A percentile compares a stretch with the other conserved stretches of the same genome.
Conservation (phyloP, 306 rosid genomes). For the Oxytropis ochrocephala region DNA sequence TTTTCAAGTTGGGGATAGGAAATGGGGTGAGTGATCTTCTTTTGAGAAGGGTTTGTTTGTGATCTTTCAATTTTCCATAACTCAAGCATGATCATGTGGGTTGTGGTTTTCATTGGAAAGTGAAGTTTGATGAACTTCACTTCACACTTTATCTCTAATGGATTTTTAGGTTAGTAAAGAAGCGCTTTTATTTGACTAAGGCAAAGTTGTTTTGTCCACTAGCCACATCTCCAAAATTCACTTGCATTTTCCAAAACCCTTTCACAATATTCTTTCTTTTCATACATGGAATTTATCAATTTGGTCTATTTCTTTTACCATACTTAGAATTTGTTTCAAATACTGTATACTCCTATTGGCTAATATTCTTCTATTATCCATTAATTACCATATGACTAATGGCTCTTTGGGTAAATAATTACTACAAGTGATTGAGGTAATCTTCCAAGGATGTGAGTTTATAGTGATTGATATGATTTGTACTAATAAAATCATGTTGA, state of each 20-base stretch:
- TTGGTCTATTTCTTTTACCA: neutral
- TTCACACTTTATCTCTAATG: constrained; percentile 24
- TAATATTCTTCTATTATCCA: neutral
- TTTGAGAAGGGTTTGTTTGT: constrained; percentile 22
- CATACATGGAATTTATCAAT: neutral
- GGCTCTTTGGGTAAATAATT: neutral
- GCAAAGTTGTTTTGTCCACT: constrained; percentile 24
- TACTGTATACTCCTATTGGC: neutral
- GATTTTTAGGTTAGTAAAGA: constrained; percentile 21
- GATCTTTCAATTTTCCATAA: constrained; percentile 53
- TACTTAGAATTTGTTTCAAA: too few species aligned
- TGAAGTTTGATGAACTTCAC: constrained; percentile 32
- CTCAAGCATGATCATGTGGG: constrained; percentile 79
- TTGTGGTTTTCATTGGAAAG: constrained; percentile 60
- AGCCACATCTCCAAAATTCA: constrained; percentile 22
- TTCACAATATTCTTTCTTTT: constrained; percentile 1
- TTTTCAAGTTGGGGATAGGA: constrained; percentile 4
- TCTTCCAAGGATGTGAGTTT: neutral
- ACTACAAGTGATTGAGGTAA: neutral
- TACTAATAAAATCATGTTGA: constrained; percentile 21
- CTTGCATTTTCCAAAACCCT: constrained; percentile 1
- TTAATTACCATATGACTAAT: neutral
- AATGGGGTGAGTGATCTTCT: constrained; percentile 27
- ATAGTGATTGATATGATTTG: constrained; percentile 28
- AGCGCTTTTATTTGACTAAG: constrained; percentile 35